These are phyloP conservation scores for Leccinum broughii DNA, from an alignment of 768 basidiomycete species.

Conservation along the genomic window DNA sequence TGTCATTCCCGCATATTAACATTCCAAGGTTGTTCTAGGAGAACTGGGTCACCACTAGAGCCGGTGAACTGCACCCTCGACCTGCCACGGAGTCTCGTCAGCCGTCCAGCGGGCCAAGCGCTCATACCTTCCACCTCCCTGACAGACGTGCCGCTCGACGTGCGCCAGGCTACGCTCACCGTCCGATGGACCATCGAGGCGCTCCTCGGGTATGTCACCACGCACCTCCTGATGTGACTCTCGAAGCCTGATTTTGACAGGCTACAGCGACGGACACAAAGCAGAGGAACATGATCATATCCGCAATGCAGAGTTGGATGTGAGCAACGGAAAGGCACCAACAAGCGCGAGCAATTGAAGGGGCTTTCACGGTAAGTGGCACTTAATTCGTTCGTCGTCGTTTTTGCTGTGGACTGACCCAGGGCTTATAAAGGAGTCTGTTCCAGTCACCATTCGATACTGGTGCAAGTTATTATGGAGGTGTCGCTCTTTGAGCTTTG, in stretches of 20 bases:
- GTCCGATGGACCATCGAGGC: conserved; percentile 66
- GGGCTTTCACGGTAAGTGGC: too few relatives aligned
- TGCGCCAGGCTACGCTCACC: conserved; percentile 56
- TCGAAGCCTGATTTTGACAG: conserved; percentile 67
- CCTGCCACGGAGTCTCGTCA: conserved; percentile 64
- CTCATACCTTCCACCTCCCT: conserved; percentile 66
- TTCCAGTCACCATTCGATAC: too few relatives aligned
- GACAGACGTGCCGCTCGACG: conserved; percentile 57
- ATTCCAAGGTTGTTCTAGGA: conserved; percentile 79
- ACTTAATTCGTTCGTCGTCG: too few relatives aligned
- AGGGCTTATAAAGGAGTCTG: too few relatives aligned
- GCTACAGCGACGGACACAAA: conserved; percentile 39
- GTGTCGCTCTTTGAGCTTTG: too few relatives aligned
- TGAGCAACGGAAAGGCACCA: conserved; percentile 43
- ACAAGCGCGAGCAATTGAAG: conserved; percentile 25
- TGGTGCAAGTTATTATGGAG: too few relatives aligned
- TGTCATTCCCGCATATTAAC: conserved; percentile 40
- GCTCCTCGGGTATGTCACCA: conserved; percentile 66
- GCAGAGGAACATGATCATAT: conserved; percentile 38
- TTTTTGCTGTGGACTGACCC: too few relatives aligned
- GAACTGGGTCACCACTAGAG: conserved; percentile 85
- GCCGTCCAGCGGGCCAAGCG: conserved; percentile 58
- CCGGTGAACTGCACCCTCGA: conserved; percentile 77
- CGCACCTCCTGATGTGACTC: conserved; percentile 78
- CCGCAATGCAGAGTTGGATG: conserved; percentile 18